A percentile compares a stretch with the other conserved stretches of the same genome.
These are phyloP conservation scores for Penicillium sp. DNA, from an alignment of 2,329 filamentous ascomycete species.

Conservation along the genomic window DNA sequence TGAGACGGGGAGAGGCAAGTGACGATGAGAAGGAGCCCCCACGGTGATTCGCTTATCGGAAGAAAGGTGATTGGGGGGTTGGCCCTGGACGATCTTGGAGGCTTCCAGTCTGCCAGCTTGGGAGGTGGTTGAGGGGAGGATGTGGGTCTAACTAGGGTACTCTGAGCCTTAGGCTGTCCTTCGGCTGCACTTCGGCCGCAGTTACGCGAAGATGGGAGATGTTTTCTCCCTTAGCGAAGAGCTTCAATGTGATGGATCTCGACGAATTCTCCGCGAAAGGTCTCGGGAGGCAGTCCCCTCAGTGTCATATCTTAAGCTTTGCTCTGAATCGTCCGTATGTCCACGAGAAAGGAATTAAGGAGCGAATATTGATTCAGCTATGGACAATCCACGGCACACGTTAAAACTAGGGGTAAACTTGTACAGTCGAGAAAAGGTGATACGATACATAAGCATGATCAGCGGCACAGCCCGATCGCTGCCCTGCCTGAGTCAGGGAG, in stretches of 20 bases:
- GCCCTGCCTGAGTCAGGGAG: not conserved
- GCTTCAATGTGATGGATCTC: not conserved
- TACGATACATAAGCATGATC: slow-evolving; percentile 1
- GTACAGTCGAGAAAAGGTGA: not conserved
- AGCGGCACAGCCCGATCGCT: not conserved
- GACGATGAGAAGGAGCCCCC: not conserved
- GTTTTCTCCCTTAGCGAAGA: not conserved
- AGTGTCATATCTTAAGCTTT: not conserved
- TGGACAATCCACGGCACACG: not conserved
- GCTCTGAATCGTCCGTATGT: not conserved
- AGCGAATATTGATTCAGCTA: not conserved
- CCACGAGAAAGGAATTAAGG: not conserved
- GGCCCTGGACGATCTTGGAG: not conserved
- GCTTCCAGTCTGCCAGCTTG: not conserved
- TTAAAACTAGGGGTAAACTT: not conserved
- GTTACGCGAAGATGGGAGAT: not conserved
- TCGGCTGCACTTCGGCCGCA: not conserved
- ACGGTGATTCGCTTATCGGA: not conserved
- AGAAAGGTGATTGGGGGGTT: not conserved
- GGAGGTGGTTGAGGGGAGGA: not conserved
- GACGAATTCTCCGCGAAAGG: not conserved
- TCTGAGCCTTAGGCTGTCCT: not conserved
- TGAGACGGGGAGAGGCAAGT: not conserved
- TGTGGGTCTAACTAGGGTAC: not conserved
- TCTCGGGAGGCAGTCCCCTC: not conserved